Percentiles rank a stretch among this genome's conserved stretches.
phyloP scores from a whole-genome alignment of 2,329 filamentous ascomycete species.

The Blumeria hordei region DNA sequence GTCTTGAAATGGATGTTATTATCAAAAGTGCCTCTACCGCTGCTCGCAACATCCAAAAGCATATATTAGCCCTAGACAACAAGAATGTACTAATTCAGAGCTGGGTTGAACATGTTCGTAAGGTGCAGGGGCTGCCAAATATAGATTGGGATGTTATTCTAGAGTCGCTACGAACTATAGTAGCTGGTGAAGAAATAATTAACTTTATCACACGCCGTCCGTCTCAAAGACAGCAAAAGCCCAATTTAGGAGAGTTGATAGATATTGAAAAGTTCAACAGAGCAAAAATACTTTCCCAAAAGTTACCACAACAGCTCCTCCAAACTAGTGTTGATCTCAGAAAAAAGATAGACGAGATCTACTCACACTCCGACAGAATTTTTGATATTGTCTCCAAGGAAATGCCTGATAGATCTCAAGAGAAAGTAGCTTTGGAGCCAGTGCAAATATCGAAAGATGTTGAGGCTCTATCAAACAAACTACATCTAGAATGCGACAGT shows the following conservation, averaged over 20 bases:
- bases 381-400: conserved; percentile 38
- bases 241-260: conserved; percentile 51
- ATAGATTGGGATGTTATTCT: conserved; percentile 45
- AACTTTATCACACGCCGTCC: conserved; percentile 34
- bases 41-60: conserved; percentile 58
- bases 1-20: conserved; percentile 52
- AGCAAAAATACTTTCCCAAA: conserved; percentile 40
- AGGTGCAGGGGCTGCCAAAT: conserved; percentile 40
- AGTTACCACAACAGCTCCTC: conserved; percentile 33
- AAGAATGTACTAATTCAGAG: conserved; percentile 46
- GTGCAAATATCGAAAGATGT: conserved; percentile 58
- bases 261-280: conserved; percentile 48
- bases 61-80: conserved; percentile 45
- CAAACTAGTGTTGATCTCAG: conserved; percentile 35
- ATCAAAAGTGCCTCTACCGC: conserved; percentile 63
- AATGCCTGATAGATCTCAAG: conserved; percentile 24
- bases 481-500: conserved; percentile 64
- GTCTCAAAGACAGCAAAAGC: conserved; percentile 21
- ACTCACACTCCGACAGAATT: conserved; percentile 34
- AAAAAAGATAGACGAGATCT: conserved; percentile 32
- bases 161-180: conserved; percentile 35
- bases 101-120: conserved; percentile 43
- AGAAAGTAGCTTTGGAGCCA: conserved; percentile 37
- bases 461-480: conserved; percentile 62
- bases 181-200: conserved; percentile 41